These are phyloP conservation scores for Setaria italica DNA, from an alignment of 202 grass and related monocot genomes.

Conservation along the genomic window DNA sequence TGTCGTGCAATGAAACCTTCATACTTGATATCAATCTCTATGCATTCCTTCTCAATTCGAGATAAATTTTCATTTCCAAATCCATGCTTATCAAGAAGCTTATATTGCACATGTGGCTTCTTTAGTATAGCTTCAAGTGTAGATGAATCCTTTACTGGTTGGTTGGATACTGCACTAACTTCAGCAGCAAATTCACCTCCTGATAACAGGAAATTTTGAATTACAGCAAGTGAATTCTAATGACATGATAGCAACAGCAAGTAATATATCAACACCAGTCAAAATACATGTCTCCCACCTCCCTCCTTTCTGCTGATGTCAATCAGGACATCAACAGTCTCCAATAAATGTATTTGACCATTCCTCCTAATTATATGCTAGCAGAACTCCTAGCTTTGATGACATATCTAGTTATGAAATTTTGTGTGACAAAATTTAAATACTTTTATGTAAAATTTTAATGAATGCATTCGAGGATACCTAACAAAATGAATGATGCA, in stretches of 20 bases:
- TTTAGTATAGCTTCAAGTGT: slow-evolving; percentile 90
- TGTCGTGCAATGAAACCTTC: slow-evolving; percentile 89
- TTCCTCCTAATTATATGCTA: slow-evolving; percentile 7
- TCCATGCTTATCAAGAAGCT: slow-evolving; percentile 91
- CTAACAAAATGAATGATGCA: background rate
- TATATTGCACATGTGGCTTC: slow-evolving; percentile 94
- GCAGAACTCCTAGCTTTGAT: background rate
- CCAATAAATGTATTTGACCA: background rate
- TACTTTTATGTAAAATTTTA: background rate
- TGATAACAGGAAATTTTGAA: slow-evolving; percentile 41
- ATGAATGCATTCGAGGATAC: background rate
- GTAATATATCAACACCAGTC: background rate
- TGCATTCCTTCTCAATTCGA: slow-evolving; percentile 88
- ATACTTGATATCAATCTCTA: slow-evolving; percentile 98
- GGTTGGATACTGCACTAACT: slow-evolving; percentile 71
- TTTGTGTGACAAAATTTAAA: slow-evolving; percentile 5
- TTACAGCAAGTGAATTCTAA: slow-evolving; percentile 19
- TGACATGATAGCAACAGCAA: slow-evolving; percentile 2
- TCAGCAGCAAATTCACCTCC: slow-evolving; percentile 82
- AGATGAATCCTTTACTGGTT: slow-evolving; percentile 77
- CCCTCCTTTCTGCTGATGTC: background rate
- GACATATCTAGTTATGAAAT: background rate
- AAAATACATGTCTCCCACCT: background rate
- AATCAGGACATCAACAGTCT: slow-evolving; percentile 3
- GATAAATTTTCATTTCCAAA: slow-evolving; percentile 79